Base-by-base conservation (phyloP, 2,329 filamentous ascomycete genomes). In the Venturiaceae sp. region DNA sequence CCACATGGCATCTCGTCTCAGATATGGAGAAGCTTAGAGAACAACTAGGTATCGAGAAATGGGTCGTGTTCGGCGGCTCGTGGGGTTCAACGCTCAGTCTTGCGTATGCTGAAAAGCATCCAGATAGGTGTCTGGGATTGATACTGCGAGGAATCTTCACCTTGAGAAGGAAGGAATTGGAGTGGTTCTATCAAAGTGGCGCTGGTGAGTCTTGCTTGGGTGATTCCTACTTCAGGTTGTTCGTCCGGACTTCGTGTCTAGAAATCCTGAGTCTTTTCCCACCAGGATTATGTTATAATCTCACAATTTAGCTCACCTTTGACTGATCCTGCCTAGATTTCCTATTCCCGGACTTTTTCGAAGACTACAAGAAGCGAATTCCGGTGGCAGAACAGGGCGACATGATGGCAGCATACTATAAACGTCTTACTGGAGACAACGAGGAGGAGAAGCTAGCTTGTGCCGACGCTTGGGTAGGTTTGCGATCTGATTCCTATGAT, bases 11-110 rank as follows among this genome's bases (percentile, higher is more conserved):
- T 58, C 66, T 78, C 0, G 69, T 77, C 3, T 62, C 68, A n/a
- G 77, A 79, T 60, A 74, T 78, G 61, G 76, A 79, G 60, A 63
- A 65, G 1, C 65, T 78, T 1, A 71, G 77, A 39, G 61, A 67
- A 16, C 73, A 77, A 56, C 66, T 78, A 6, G 57, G 66, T 0
- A 72, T 78, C 32, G 41, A 64, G 7, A 75, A 75, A 63, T 78
- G 76, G 77, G 58, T 72, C 44, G 71, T 79, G 3, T 79, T 77
- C 60, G 77, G 77, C 39, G 75, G 76, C 1, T 77, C 75, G 1
- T 78, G 76, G 76, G 76, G 76, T 34, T 74, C 73, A 3, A 75
- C 75, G 0, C 68, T 79, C 16, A 66, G 74, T 0, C 66, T 79
- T 0, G 68, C 72, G 26, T 79, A 79, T 63, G 66, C 76, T 1